Base-by-base conservation (phyloP, 257 asterid species). In the Striga asiatica region DNA sequence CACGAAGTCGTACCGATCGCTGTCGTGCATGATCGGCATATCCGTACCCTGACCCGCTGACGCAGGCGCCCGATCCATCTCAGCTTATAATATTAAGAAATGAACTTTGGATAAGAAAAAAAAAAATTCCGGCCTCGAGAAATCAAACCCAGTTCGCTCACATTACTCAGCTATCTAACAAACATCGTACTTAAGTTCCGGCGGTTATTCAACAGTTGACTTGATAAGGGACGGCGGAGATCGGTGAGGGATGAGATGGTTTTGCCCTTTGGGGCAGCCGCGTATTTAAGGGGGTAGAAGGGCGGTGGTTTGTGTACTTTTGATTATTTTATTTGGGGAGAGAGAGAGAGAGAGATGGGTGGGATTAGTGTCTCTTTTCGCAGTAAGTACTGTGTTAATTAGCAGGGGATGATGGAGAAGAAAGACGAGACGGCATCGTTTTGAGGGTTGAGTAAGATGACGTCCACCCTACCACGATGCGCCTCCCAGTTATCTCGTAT, bases 11-110 rank as follows among this genome's bases (percentile, higher is more conserved):
- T 83, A 86, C 21, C 95, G 84, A 72, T 83, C 94, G 49, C 92
- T 83, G 38, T 83, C 92, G 80, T 86, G 95, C 94, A 86, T 83
- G 84, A 83, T 86, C 86, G 94, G 94, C 86, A 87, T 69, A 61
- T 83, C 94, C 84, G 83, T 75, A 16, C 75, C 78, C 70, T 85
- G 84, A 51, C 82, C 85, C 22, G 25, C 59, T 1, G 73, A 54
- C 18, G 75, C 11, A 66, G 68, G 66, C 16, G 74, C 69, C 65
- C 96, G 94, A 83, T 86, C 84, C 94, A 86, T 86, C 56, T 69
- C 4, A n/a, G 35, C 61, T 34, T 1, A n/a, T n/a, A n/a, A 24
- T 3, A 10, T 6, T 11, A n/a, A 34, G 3, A 5, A 10, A 22
- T 16, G 28, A 18, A 14, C 12, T 23, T 28, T 11, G 45, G 54